Evolutionary conservation across 2,329 filamentous ascomycete species (phyloP), one percentile per base, ranked within the genome.

Genomic region (Epicoccum nigrum): DNA sequence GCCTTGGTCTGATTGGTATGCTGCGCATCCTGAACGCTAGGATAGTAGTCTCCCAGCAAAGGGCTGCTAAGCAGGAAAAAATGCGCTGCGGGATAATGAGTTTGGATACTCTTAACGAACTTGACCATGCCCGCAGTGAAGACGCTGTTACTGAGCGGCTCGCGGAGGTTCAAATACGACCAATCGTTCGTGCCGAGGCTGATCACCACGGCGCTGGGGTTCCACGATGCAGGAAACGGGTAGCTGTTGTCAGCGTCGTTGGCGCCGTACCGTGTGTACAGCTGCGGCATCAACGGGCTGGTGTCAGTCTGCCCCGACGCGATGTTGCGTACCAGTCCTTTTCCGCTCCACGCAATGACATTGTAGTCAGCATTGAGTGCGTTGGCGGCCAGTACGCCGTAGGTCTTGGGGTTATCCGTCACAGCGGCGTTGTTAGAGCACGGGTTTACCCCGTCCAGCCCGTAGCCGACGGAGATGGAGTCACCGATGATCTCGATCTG

Each of bases 151-250:
- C 51, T 50, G 3, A 25, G 6, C 23, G 23, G 23, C 23, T 25
- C 23, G 23, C 23, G 23, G 6, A 25, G 23, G 20, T 31, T 42
- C 12, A 52, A 51, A 56, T 76, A 77, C 33, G 67, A 65, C 52
- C 76, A 77, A 59, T 77, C 75, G 50, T 78, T 78, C 34, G 75
- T 78, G 25, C 75, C 76, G 0, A 79, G 70, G 51, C 76, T 76
- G 55, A 79, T 74, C 15, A 78, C 75, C 0, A 78, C 71, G 12
- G 68, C 71, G 33, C 77, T 68, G 11, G 70, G 68, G 5, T 34
- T 60, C 34, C 46, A 56, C 44, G 67, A 21, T n/a, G 52, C 47
- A 33, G 73, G 70, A 51, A 76, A 78, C 1, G 69, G 62, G 59
- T 76, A 78, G 43, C 63, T 74, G 48, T 64, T 63, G 13, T 70